Percentiles rank a stretch among this genome's conserved stretches.
Conservation (phyloP, 2,329 filamentous ascomycete species). For the Endoconidiophora laricicola region DNA sequence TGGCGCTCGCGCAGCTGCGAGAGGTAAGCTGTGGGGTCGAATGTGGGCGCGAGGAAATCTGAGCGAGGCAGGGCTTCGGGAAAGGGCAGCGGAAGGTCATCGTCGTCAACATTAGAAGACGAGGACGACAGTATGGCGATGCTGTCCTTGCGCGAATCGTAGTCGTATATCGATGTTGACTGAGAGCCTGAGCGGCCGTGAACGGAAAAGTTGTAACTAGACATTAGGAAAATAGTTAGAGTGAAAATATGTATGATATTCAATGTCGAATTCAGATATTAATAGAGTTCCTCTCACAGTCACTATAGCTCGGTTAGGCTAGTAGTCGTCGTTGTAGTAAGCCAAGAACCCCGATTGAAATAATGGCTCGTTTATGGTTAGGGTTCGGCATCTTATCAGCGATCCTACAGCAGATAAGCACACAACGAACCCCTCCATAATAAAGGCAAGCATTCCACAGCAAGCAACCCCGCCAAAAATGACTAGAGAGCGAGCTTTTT, state of each 20-base stretch:
- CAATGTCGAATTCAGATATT: neutral
- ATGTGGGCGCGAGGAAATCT: conserved; percentile 64
- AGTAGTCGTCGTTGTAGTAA: neutral
- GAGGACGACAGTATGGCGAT: conserved; percentile 7
- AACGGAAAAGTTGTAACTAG: neutral
- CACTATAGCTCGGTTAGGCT: neutral
- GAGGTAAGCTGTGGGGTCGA: conserved; percentile 69
- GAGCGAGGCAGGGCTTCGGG: conserved; percentile 66
- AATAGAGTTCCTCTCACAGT: neutral
- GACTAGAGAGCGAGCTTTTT: conserved; percentile 5
- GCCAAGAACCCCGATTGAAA: conserved; percentile 2
- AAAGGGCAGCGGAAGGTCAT: conserved; percentile 67
- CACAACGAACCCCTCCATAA: neutral
- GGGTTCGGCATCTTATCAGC: neutral
- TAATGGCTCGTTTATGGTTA: neutral
- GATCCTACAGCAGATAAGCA: neutral
- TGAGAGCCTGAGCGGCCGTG: conserved; percentile 5
- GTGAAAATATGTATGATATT: no score
- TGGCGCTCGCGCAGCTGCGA: conserved; percentile 66
- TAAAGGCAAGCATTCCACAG: neutral
- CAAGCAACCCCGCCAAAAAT: conserved; percentile 4
- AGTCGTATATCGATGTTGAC: conserved; percentile 8
- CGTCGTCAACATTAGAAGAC: conserved; percentile 26
- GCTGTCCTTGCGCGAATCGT: conserved; percentile 5
- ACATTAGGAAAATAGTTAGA: neutral